Evolutionary conservation across 768 basidiomycete genomes (phyloP), one percentile per base, ranked within the genome.

Genomic region (Boletellus sp.): DNA sequence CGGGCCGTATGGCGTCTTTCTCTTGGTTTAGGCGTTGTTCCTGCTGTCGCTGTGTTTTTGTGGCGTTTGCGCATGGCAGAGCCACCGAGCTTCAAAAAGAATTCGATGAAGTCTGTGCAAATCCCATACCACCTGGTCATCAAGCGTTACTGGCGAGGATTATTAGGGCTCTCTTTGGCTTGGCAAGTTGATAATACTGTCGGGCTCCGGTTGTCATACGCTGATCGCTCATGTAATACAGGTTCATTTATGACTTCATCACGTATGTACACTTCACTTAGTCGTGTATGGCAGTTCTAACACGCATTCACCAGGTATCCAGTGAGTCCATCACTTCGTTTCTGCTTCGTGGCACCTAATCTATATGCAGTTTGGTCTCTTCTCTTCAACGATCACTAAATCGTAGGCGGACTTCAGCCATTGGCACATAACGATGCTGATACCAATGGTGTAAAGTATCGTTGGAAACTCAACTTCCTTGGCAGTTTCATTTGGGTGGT

Each of bases 11-110:
- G 92, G 92, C 84, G 93, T 44, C 59, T 90, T 38, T 88, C 91
- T 19, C 78, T 95, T 10, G 93, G 90, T 28, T 78, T 95, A 9
- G 93, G 93, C 31, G 72, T 85, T 35, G 62, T 95, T 48, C 93
- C 93, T 32, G 92, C 93, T 6, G 56, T 81, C 12, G 78, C 80
- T 8, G 85, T 94, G n/a, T 81, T 94, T 60, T 59, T 90, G 43
- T 94, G 93, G 91, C 90, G 93, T 56, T 62, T 91, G 46, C 79
- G 75, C 52, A 91, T 94, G 87, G 77, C 83, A 24, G 90, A 94
- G 60, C 90, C 92, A 1, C 74, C 74, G 12, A 73, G 81, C 16
- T 94, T 77, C 66, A 83, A 77, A 65, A 84, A 80, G 56, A 80
- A 89, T 66, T 84, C 87, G 1, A 93, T 94, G 89, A 87, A 82